Base-by-base conservation (phyloP, 2,329 filamentous ascomycete genomes). In the Trichoderma sp. region DNA sequence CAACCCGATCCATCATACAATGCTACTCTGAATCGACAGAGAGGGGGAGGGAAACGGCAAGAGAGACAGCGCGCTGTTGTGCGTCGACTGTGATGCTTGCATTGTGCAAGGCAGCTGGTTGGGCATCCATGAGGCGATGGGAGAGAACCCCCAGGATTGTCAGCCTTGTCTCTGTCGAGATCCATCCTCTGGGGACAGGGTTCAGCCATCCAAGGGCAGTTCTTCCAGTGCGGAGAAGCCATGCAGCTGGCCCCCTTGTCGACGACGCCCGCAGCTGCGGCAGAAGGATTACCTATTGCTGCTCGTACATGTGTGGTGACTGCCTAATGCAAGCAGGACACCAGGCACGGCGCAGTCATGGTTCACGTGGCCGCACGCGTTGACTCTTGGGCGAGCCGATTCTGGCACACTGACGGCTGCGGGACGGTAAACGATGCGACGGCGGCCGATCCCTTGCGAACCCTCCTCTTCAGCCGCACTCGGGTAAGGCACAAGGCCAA, bases 401-500 rank as follows among this genome's bases (percentile, higher is more conserved):
- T 34, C 48, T 34, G 48, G 17, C 5, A 51, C 7, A 17, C 9
- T 21, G 28, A 17, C 6, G 28, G 17, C 24, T 30, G 50, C 17
- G 30, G 17, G 17, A 52, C 50, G 28, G n/a, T 28, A 26, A 26
- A 51, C 10, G 44, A 63, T 65, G 58, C 64, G 64, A 66, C 64
- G 64, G 58, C 64, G 64, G 64, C 58, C 45, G 43, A 14, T 66
- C 58, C 58, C 64, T 66, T 52, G 21, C 43, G 48, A 54, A 55
- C 51, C 58, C 50, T 45, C 45, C 19, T 50, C 48, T 50, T 26
- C 64, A 63, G 58, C 58, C 57, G 43, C 61, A 48, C 52, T 58
- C 54, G 24, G 39, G 10, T 41, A 24, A 51, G 52, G 30, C 43
- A 30, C 50, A n/a, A 39, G 60, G 60, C 34, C 34, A 39, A 39